phyloP scores from a whole-genome alignment of 805 yeast genomes.

The Maudiozyma barnettii region DNA sequence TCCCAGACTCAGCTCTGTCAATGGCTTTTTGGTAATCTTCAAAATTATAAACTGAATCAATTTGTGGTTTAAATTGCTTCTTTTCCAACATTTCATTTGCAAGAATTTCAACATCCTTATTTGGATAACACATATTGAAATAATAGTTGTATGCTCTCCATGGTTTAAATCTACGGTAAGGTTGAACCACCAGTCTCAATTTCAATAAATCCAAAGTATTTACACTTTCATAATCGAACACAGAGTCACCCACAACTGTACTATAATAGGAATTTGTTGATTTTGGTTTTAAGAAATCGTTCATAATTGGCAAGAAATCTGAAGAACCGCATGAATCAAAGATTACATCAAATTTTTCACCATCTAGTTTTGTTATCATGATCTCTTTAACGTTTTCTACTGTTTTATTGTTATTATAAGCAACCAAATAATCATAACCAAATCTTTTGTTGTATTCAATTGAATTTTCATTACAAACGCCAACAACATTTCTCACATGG shows the following conservation, averaged over 20 bases:
- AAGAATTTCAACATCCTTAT: constrained; percentile 8
- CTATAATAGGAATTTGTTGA: constrained; percentile 40
- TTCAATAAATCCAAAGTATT: neutral
- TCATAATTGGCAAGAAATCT: constrained; percentile 37
- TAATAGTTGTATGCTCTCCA: constrained; percentile 27
- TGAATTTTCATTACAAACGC: constrained; percentile 45
- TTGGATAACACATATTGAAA: constrained; percentile 6
- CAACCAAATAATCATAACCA: constrained; percentile 53
- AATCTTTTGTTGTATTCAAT: constrained; percentile 33
- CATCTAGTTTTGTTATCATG: constrained; percentile 18
- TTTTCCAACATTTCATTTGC: constrained; percentile 17
- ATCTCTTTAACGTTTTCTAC: constrained; percentile 30
- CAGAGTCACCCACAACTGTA: constrained; percentile 49
- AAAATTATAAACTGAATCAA: constrained; percentile 47
- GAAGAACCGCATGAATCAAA: constrained; percentile 57
- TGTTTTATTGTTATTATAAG: constrained; percentile 41
- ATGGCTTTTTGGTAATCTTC: constrained; percentile 44
- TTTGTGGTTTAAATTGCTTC: constrained; percentile 32
- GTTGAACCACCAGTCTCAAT: neutral
- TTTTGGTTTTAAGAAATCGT: constrained; percentile 37
- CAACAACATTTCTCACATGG: constrained; percentile 43
- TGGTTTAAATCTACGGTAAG: constrained; percentile 10
- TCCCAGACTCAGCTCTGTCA: constrained; percentile 21
- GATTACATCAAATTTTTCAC: constrained; percentile 48
- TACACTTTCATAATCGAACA: constrained; percentile 20